A percentile compares a stretch with the other conserved stretches of the same genome.
phyloP scores from a whole-genome alignment of 345 rosid species.

The Gossypium turneri region DNA sequence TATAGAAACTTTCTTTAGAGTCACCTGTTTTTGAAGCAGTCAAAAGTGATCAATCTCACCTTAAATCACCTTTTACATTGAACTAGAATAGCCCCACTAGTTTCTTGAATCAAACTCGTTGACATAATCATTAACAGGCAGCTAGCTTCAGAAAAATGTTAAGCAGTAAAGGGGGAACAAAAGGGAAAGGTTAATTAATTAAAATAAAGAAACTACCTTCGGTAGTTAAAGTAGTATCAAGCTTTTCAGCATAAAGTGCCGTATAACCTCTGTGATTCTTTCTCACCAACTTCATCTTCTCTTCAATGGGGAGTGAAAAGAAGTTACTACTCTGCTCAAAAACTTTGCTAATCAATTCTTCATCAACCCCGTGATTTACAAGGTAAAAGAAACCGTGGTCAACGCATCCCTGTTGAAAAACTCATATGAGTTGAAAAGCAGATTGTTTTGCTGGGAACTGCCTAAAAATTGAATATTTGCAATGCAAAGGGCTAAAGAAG shows the following conservation, averaged over 20 bases:
- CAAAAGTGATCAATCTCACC: neutral
- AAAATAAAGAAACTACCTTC: conserved; percentile 25
- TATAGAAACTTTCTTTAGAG: neutral
- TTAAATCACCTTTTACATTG: neutral
- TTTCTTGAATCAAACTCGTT: too few species aligned
- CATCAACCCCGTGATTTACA: conserved; percentile 70
- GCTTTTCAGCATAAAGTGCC: conserved; percentile 54
- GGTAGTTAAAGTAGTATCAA: conserved; percentile 30
- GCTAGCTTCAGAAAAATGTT: too few species aligned
- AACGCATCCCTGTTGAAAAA: conserved; percentile 48
- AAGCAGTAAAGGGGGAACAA: too few species aligned
- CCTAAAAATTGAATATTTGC: neutral
- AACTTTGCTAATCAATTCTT: conserved; percentile 36
- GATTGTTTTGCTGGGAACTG: neutral
- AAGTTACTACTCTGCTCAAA: conserved; percentile 52
- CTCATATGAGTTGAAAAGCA: neutral
- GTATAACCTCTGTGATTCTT: conserved; percentile 61
- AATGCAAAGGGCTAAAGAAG: neutral
- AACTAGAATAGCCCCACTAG: neutral
- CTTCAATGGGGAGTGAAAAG: conserved; percentile 59
- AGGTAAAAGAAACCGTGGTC: conserved; percentile 82
- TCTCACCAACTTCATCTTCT: conserved; percentile 46
- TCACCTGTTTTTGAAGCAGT: neutral
- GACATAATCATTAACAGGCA: too few species aligned
- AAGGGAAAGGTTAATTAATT: too few species aligned